Conservation (phyloP, 768 basidiomycete species). For the Suillus occidentalis region DNA sequence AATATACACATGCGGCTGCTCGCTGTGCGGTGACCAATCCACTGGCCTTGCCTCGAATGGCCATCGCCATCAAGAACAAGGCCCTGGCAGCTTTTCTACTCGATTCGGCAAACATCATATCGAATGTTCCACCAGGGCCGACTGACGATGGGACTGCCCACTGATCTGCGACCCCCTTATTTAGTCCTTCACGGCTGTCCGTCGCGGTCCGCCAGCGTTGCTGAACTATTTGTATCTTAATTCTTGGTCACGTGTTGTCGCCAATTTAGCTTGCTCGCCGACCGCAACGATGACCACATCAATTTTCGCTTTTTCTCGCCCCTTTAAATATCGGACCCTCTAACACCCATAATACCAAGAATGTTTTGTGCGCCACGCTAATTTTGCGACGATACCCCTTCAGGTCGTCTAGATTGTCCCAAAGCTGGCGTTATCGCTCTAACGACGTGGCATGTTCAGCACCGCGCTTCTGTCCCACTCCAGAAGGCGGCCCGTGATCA, state of each 20-base stretch:
- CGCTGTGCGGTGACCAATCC: conserved; percentile 6
- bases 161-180: conserved; percentile 2
- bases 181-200: conserved; percentile 17
- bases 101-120: conserved; percentile 11
- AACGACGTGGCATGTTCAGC: conserved; percentile 1
- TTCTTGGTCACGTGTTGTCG: conserved; percentile 4
- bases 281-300: conserved; percentile 23
- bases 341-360: background rate
- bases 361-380: background rate
- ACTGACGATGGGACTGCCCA: conserved; percentile 12
- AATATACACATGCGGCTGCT: conserved; percentile 4
- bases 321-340: background rate
- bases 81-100: conserved; percentile 11
- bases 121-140: conserved; percentile 16
- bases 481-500: background rate
- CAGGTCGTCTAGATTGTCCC: background rate
- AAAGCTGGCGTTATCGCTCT: background rate
- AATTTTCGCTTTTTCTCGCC: conserved; percentile 1
- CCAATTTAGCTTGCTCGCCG: conserved; percentile 16
- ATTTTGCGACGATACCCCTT: background rate
- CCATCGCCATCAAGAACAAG: conserved; percentile 8
- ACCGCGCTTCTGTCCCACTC: background rate
- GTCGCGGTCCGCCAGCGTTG: conserved; percentile 11
- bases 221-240: conserved; percentile 18
- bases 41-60: background rate